A percentile compares a stretch with the other conserved stretches of the same genome.
Conservation (phyloP, 2,329 filamentous ascomycete genomes). For the Dothistroma septosporum region DNA sequence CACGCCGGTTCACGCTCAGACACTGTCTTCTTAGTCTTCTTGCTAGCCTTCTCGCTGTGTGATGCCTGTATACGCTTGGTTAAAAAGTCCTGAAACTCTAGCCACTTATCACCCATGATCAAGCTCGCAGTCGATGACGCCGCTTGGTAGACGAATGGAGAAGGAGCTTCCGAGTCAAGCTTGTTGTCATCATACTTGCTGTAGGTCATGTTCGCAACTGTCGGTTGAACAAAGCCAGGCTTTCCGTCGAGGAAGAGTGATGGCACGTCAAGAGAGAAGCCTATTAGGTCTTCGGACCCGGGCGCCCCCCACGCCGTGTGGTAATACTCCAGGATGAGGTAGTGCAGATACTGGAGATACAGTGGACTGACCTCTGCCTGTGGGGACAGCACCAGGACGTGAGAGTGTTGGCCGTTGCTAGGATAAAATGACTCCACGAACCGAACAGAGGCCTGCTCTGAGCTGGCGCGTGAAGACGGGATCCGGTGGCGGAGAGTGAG, state of each 20-base stretch:
- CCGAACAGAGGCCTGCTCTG: constrained; percentile 68
- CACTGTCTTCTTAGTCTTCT: constrained; percentile 51
- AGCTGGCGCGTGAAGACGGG: constrained; percentile 53
- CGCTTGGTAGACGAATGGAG: constrained; percentile 77
- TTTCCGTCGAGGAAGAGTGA: constrained; percentile 59
- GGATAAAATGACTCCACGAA: constrained; percentile 90
- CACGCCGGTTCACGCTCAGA: constrained; percentile 68
- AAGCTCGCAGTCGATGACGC: constrained; percentile 79
- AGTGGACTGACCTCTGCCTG: constrained; percentile 73
- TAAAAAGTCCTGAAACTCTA: constrained; percentile 76
- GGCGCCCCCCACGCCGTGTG: constrained; percentile 56
- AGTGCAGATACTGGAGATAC: constrained; percentile 85
- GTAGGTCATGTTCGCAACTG: constrained; percentile 36
- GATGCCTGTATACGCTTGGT: constrained; percentile 50
- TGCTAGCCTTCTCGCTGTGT: constrained; percentile 23
- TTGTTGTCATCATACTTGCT: constrained; percentile 24
- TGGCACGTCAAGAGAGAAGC: constrained; percentile 76
- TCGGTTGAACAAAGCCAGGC: constrained; percentile 50
- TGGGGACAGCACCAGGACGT: constrained; percentile 80
- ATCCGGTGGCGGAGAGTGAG: constrained; percentile 74
- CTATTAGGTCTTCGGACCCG: constrained; percentile 59
- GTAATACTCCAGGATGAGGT: constrained; percentile 69
- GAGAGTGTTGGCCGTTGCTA: constrained; percentile 56
- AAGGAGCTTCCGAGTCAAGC: constrained; percentile 35
- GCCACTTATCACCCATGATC: constrained; percentile 81